These are phyloP conservation scores for Linum tenue DNA, from an alignment of 345 rosid species.

Conservation along the genomic window DNA sequence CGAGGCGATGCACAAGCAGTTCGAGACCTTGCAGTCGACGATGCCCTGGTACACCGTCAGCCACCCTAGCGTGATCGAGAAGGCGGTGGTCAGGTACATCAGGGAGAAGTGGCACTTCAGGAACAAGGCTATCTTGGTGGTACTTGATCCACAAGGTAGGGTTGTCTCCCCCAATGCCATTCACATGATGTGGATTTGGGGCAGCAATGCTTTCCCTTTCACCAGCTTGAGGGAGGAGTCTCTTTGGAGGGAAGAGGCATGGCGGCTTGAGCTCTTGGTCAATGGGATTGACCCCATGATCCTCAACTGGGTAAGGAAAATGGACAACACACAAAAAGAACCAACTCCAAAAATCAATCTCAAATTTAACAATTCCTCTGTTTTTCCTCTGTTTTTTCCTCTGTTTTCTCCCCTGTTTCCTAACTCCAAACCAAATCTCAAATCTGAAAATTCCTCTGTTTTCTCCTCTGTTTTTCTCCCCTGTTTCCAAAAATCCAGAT, in stretches of 20 bases:
- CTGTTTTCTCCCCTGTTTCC: no score
- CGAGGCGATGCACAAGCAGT: not conserved
- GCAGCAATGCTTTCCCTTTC: not conserved
- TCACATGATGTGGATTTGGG: slow-evolving; percentile 5
- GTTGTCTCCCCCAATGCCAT: not conserved
- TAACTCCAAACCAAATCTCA: no score
- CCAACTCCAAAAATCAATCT: no score
- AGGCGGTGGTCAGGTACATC: slow-evolving; percentile 1
- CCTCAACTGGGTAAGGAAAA: not conserved
- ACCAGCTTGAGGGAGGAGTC: not conserved
- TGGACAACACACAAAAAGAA: not conserved
- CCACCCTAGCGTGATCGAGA: not conserved
- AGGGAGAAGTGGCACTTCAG: not conserved
- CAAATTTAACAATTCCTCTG: no score
- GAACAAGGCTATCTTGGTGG: slow-evolving; percentile 1
- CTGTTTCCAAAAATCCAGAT: slow-evolving; percentile 17
- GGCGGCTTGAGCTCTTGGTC: not conserved
- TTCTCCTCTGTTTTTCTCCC: not conserved
- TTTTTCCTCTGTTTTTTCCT: no score
- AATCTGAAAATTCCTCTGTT: no score
- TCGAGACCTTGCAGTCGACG: not conserved
- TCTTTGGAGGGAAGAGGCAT: not conserved
- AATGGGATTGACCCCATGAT: not conserved
- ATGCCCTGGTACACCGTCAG: slow-evolving; percentile 2
- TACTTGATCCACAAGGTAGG: not conserved